Evolutionary conservation across 129 eudicot genomes (phyloP).

Genomic region (Artemisia tridentata): DNA sequence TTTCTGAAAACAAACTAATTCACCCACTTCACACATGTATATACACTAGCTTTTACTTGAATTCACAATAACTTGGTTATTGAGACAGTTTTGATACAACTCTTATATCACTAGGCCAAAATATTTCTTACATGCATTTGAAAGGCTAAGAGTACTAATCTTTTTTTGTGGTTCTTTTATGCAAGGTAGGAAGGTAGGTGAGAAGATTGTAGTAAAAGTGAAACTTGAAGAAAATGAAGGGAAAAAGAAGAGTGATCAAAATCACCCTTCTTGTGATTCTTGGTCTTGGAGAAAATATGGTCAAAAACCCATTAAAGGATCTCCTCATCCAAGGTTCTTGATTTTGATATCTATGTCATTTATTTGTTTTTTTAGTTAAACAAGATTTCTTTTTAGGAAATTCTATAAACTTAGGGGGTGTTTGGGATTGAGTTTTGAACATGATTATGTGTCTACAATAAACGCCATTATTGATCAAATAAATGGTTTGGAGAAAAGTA

Average conservation of each 20-base stretch:
- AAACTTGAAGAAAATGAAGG: constrained; percentile 56
- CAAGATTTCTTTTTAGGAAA: background rate
- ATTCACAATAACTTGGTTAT: too few relatives aligned
- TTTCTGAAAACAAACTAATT: too few relatives aligned
- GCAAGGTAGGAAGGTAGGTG: constrained; percentile 56
- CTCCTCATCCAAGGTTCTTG: constrained; percentile 80
- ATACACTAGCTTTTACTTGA: too few relatives aligned
- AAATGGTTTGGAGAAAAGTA: too few relatives aligned
- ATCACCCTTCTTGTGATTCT: constrained; percentile 75
- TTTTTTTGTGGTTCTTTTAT: constrained; percentile 10
- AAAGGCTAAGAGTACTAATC: constrained; percentile 18
- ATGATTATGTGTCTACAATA: too few relatives aligned
- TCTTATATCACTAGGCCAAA: too few relatives aligned
- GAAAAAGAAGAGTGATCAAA: constrained; percentile 48
- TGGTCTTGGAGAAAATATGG: constrained; percentile 99
- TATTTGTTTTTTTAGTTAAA: constrained; percentile 14
- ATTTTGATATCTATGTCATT: background rate
- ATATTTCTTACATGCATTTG: constrained; percentile 4
- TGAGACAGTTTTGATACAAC: too few relatives aligned
- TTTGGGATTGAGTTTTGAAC: too few relatives aligned
- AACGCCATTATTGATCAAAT: too few relatives aligned
- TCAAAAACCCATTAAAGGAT: constrained; percentile 84
- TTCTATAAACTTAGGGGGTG: background rate
- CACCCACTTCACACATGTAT: too few relatives aligned
- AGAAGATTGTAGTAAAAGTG: constrained; percentile 60